phyloP scores from a whole-genome alignment of 2,329 filamentous ascomycete species.

The Penicillium sp. region DNA sequence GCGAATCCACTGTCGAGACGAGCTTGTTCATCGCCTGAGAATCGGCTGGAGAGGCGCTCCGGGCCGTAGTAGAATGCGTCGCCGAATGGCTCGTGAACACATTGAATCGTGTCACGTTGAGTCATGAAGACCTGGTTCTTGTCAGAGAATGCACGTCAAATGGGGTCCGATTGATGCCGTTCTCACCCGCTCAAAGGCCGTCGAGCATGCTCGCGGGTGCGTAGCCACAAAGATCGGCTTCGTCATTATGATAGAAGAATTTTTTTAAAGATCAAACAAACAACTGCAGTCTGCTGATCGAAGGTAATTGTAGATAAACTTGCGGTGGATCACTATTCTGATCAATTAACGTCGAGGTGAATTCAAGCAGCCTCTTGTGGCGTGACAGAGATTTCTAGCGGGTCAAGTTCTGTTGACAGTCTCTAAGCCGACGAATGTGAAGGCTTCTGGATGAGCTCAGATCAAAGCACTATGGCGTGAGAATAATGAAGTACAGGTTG shows the following conservation, averaged over 20 bases:
- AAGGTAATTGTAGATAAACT: conserved; percentile 20
- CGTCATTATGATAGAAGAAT: conserved; percentile 56
- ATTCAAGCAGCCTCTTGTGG: conserved; percentile 5
- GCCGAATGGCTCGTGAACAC: conserved; percentile 93
- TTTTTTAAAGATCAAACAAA: not conserved
- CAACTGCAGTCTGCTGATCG: conserved; percentile 4
- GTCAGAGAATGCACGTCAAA: conserved; percentile 3
- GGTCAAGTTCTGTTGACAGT: not conserved
- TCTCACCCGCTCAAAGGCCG: conserved; percentile 89
- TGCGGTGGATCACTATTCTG: conserved; percentile 12
- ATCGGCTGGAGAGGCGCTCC: conserved; percentile 79
- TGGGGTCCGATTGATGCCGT: not conserved
- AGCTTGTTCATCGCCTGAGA: conserved; percentile 65
- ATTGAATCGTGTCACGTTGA: conserved; percentile 74
- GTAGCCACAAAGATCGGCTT: conserved; percentile 91
- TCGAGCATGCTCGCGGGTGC: conserved; percentile 92
- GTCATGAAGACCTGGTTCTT: conserved; percentile 87
- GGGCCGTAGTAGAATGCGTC: conserved; percentile 96
- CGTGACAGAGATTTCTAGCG: conserved; percentile 3
- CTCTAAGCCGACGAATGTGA: conserved; percentile 17
- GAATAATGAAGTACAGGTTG: conserved; percentile 8
- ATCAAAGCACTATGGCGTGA: conserved; percentile 20
- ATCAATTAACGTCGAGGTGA: conserved; percentile 5
- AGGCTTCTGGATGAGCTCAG: conserved; percentile 16
- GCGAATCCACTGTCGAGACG: conserved; percentile 47